Conservation (phyloP, 1,284 basidiomycete species). For the Rhodotorula sp. region DNA sequence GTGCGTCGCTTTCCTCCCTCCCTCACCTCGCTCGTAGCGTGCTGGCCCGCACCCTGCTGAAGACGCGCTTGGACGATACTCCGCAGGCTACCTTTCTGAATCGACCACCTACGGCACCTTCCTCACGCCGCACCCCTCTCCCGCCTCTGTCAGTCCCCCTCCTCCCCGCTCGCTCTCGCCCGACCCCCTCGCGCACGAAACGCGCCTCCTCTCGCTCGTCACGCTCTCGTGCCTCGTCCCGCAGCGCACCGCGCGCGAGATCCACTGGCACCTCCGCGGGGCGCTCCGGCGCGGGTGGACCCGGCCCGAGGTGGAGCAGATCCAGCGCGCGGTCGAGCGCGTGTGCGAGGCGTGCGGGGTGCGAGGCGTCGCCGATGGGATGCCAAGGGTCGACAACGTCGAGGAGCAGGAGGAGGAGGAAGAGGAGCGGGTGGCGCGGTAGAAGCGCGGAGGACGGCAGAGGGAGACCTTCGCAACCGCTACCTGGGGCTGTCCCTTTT, state of each 20-base stretch:
- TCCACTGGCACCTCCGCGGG: constrained; percentile 38
- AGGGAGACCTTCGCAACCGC: neutral
- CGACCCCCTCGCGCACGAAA: constrained; percentile 31
- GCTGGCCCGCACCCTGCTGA: neutral
- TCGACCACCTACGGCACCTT: constrained; percentile 37
- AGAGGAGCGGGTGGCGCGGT: neutral
- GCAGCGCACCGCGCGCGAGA: constrained; percentile 33
- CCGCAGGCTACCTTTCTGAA: constrained; percentile 23
- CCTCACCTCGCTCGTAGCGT: neutral
- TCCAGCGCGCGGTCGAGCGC: constrained; percentile 26
- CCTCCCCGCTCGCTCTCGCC: neutral
- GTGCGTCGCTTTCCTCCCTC: neutral
- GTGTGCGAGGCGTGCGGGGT: constrained; percentile 29
- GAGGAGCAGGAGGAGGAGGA: constrained; percentile 18
- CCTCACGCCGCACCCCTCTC: constrained; percentile 20
- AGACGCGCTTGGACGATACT: neutral
- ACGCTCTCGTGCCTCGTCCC: constrained; percentile 36
- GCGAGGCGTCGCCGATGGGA: constrained; percentile 4
- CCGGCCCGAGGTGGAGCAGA: constrained; percentile 29
- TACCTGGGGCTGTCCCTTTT: neutral
- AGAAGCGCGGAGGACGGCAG: neutral
- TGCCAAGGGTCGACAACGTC: constrained; percentile 28
- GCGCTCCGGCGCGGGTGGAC: constrained; percentile 32
- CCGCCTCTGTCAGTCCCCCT: neutral
- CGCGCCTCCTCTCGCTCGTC: constrained; percentile 29